Evolutionary conservation across 2,329 filamentous ascomycete genomes (phyloP).

Genomic region (Calonectria ilicicola): DNA sequence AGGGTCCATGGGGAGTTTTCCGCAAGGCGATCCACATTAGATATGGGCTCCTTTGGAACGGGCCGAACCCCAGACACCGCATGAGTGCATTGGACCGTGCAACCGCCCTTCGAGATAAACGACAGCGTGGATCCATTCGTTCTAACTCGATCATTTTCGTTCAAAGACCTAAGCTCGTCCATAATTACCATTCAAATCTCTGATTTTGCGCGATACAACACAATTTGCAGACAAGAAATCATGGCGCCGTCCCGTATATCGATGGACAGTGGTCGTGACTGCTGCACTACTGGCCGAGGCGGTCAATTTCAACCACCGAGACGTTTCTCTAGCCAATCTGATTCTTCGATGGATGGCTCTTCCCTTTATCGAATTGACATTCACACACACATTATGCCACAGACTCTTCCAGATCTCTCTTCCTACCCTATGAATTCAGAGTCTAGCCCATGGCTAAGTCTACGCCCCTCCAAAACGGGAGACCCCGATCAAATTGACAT

Average conservation of each 20-base stretch:
- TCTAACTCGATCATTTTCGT: not conserved
- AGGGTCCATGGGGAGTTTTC: not conserved
- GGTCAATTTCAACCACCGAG: not conserved
- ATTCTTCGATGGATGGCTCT: not conserved
- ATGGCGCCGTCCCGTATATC: slow-evolving; percentile 1
- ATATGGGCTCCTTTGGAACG: not conserved
- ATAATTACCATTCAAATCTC: not conserved
- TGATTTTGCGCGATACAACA: not conserved
- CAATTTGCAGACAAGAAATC: not conserved
- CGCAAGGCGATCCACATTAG: not conserved
- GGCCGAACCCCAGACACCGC: not conserved
- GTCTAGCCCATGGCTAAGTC: not conserved
- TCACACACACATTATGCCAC: slow-evolving; percentile 1
- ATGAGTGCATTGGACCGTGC: not conserved
- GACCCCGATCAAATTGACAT: not conserved
- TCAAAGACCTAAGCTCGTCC: not conserved
- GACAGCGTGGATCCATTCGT: not conserved
- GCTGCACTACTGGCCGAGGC: not conserved
- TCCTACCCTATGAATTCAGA: not conserved
- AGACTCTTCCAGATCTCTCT: not conserved
- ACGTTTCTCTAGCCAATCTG: not conserved
- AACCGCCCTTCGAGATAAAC: not conserved
- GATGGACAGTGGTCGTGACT: not conserved
- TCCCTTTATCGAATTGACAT: slow-evolving; percentile 2
- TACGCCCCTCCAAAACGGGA: not conserved